Percentiles rank a stretch among this genome's conserved stretches.
phyloP scores from a whole-genome alignment of 305 asterid genomes.

The Rubia tinctorum region DNA sequence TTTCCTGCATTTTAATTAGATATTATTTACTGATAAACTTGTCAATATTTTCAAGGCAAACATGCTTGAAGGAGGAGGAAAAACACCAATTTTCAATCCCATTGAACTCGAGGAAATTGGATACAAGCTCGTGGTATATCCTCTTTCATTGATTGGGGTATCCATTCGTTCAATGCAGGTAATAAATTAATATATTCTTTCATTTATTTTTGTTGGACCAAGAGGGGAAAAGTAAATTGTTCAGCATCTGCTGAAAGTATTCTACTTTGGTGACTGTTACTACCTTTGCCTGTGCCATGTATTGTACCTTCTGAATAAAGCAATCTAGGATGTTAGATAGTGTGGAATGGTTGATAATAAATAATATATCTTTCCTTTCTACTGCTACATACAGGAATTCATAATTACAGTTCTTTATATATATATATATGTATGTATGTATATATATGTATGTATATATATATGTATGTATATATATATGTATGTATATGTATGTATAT shows the following conservation, averaged over 20 bases:
- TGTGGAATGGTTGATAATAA: not conserved
- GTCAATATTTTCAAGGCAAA: slow-evolving; percentile 57
- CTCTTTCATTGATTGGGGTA: slow-evolving; percentile 84
- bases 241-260: not conserved
- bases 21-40: slow-evolving; percentile 20
- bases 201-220: not conserved
- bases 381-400: not conserved
- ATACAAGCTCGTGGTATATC: slow-evolving; percentile 88
- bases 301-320: not conserved
- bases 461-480: too few species aligned
- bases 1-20: not conserved
- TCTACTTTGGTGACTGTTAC: not conserved
- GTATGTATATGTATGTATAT: too few species aligned
- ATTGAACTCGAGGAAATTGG: slow-evolving; percentile 84
- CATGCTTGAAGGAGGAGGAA: slow-evolving; percentile 99
- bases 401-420: not conserved
- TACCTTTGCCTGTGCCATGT: not conserved
- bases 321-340: not conserved
- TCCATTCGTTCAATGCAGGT: slow-evolving; percentile 97
- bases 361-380: not conserved
- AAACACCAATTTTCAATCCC: slow-evolving; percentile 85
- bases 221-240: not conserved
- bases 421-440: too few species aligned
- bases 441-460: too few species aligned
- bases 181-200: slow-evolving; percentile 10